phyloP scores from a whole-genome alignment of 495 filamentous ascomycete genomes.

The Alectoria sarmentosa region DNA sequence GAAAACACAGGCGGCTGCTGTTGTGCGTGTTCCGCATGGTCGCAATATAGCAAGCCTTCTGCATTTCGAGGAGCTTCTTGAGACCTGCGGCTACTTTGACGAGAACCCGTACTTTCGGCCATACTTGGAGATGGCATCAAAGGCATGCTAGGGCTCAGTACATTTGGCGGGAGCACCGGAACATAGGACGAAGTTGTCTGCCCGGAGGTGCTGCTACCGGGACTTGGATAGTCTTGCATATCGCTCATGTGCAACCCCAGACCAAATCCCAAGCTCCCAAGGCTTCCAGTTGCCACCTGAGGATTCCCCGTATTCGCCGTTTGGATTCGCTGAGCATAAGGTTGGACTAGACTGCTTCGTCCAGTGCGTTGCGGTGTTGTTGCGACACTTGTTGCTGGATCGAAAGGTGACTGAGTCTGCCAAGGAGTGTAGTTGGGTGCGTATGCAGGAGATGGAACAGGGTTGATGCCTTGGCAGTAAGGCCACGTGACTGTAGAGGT shows the following conservation, averaged over 20 bases:
- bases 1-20: conserved; percentile 54
- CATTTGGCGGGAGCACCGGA: conserved; percentile 18
- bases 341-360: conserved; percentile 2
- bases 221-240: conserved; percentile 26
- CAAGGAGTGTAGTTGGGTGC: conserved; percentile 10
- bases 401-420: conserved; percentile 11
- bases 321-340: conserved; percentile 20
- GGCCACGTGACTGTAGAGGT: conserved; percentile 21
- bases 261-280: conserved; percentile 13
- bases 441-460: conserved; percentile 11
- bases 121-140: conserved; percentile 35
- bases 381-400: conserved; percentile 1
- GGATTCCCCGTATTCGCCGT: conserved; percentile 6
- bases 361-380: conserved; percentile 12
- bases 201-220: conserved; percentile 24
- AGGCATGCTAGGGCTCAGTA: conserved; percentile 35
- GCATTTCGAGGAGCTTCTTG: conserved; percentile 56
- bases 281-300: conserved; percentile 8
- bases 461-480: conserved; percentile 22
- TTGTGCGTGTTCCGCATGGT: conserved; percentile 50
- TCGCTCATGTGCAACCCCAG: conserved; percentile 15
- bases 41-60: conserved; percentile 65
- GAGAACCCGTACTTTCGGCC: conserved; percentile 38
- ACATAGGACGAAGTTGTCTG: conserved; percentile 21
- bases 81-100: conserved; percentile 37